phyloP scores from a whole-genome alignment of 2,329 filamentous ascomycete species.

The Ophiostoma australiae region DNA sequence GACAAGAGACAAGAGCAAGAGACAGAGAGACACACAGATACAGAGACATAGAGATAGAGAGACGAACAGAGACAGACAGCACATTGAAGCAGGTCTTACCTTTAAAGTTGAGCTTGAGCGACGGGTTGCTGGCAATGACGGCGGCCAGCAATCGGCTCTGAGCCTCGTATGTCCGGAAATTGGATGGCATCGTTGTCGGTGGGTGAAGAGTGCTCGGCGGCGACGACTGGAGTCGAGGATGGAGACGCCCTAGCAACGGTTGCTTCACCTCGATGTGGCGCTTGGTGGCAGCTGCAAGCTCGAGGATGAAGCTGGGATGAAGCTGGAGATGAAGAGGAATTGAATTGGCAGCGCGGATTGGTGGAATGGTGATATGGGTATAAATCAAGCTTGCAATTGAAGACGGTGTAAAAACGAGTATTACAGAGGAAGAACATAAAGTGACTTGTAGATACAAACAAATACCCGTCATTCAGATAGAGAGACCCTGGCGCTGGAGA shows the following conservation, averaged over 20 bases:
- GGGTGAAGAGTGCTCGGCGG: neutral
- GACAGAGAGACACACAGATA: neutral
- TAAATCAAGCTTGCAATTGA: neutral
- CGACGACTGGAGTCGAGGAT: neutral
- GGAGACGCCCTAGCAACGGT: neutral
- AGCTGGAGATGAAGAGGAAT: neutral
- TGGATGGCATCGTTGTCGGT: conserved; percentile 40
- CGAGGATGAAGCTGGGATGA: neutral
- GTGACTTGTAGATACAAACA: neutral
- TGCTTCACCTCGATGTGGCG: neutral
- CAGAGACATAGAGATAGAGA: neutral
- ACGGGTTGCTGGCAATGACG: conserved; percentile 53
- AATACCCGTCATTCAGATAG: neutral
- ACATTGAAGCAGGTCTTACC: conserved; percentile 42
- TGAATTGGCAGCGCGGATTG: neutral
- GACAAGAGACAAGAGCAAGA: neutral
- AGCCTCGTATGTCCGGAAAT: conserved; percentile 57
- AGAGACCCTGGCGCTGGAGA: neutral
- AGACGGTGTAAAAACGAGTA: neutral
- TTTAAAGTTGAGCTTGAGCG: conserved; percentile 55
- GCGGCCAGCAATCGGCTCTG: conserved; percentile 57
- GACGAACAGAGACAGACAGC: neutral
- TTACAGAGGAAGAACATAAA: neutral
- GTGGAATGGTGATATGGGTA: neutral
- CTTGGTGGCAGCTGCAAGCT: neutral